Evolutionary conservation across 345 rosid species (phyloP), one percentile per base, ranked within the genome.

Genomic region (Populus tremula): DNA sequence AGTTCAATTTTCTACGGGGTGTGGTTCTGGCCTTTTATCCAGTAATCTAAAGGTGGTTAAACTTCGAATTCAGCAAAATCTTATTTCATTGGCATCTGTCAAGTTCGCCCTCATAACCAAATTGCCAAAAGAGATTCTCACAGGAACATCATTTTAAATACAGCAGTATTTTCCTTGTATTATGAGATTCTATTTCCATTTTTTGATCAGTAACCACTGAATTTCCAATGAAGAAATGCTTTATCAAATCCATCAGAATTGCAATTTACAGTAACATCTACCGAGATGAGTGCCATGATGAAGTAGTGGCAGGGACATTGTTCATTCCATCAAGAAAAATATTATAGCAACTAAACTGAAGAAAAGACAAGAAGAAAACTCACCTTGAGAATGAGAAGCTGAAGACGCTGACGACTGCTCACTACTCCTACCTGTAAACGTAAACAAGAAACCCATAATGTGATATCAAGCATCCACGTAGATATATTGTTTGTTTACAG

Each of bases 351-450:
- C 66, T 21, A 14, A 70, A 13, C 9, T 36, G 36, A 62, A 23
- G 4, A 4, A 47, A 69, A 27, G 41, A 63, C 38, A 67, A 13
- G 2, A 69, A 7, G 31, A 39, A 41, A 41, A 70, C 67, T 67
- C 75, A 90, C 99, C 92, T 74, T 78, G 90, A 84, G 74, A 85
- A 77, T 72, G 78, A 77, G 90, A 81, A 63, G 86, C 64, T 33
- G 87, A 78, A 81, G 81, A 54, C 29, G 80, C 39, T 10, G 90
- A 71, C n/a, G 81, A 56, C 38, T 86, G 91, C 50, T 92, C n/a
- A n/a, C n/a, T 67, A 78, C 17, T 79, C 83, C 88, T 29, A 80
- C 70, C 87, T 83, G 65, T 33, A 74, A 63, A 73, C 70, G 72
- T 21, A 47, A 56, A 43, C 61, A 29, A 53, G 17, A 63, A 21